Conservation (phyloP, 352 stramenopile species). For the Pythium volutum region DNA sequence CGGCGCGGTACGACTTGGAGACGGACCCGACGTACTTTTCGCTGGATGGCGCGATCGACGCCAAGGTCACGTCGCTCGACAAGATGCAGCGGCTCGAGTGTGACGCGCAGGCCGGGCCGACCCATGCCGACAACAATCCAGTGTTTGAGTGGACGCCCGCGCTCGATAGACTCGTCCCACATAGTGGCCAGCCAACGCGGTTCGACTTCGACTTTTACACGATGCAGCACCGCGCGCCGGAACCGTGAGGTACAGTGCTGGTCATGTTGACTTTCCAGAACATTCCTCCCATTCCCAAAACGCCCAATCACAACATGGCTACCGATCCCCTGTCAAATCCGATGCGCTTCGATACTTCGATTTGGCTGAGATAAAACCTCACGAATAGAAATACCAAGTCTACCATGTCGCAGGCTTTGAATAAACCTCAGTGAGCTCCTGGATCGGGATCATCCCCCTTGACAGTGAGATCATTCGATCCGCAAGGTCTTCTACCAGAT, state of each 20-base stretch:
- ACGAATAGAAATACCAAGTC: conserved; percentile 5
- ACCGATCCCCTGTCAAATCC: conserved; percentile 9
- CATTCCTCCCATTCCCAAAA: conserved; percentile 25
- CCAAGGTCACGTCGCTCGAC: conserved; percentile 60
- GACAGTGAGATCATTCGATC: neutral
- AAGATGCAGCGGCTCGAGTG: conserved; percentile 36
- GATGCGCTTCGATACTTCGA: conserved; percentile 19
- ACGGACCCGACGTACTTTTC: conserved; percentile 30
- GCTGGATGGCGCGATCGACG: conserved; percentile 64
- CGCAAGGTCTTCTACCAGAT: neutral
- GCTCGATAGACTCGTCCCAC: conserved; percentile 21
- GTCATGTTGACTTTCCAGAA: conserved; percentile 37
- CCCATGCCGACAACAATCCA: conserved; percentile 40
- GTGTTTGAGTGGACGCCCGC: conserved; percentile 62
- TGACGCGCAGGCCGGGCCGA: conserved; percentile 59
- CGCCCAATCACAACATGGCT: conserved; percentile 11
- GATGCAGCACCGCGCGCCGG: conserved; percentile 30
- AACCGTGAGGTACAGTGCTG: neutral
- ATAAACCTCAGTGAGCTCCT: conserved; percentile 19
- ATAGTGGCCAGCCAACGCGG: conserved; percentile 33
- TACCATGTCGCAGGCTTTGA: conserved; percentile 13
- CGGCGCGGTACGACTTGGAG: conserved; percentile 64
- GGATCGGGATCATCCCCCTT: neutral
- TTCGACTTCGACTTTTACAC: conserved; percentile 43
- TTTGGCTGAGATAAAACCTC: conserved; percentile 14